These are phyloP conservation scores for Trichoderma endophyticum DNA, from an alignment of 2,329 filamentous ascomycete species.

Conservation along the genomic window DNA sequence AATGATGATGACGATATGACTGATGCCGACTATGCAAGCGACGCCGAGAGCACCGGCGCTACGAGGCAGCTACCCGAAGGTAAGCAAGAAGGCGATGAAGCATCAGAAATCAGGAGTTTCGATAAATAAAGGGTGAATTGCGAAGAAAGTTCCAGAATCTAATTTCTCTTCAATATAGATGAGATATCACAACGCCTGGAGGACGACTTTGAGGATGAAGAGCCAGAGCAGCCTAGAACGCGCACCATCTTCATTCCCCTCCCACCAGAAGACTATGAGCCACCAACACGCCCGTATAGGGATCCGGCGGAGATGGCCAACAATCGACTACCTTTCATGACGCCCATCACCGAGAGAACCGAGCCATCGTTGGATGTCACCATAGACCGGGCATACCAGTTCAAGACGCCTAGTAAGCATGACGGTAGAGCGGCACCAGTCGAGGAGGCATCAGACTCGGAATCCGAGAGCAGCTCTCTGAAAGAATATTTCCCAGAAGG, in stretches of 20 bases:
- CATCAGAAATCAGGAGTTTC: slow-evolving; percentile 58
- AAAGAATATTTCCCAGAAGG: slow-evolving; percentile 59
- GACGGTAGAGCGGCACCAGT: slow-evolving; percentile 27
- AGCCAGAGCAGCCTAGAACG: slow-evolving; percentile 44
- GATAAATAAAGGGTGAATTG: slow-evolving; percentile 52
- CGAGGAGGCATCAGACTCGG: slow-evolving; percentile 37
- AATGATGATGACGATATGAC: slow-evolving; percentile 30
- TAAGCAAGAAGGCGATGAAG: slow-evolving; percentile 47
- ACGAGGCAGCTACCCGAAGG: slow-evolving; percentile 61
- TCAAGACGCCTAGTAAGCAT: slow-evolving; percentile 74
- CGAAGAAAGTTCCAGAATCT: slow-evolving; percentile 38
- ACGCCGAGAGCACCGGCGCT: slow-evolving; percentile 77
- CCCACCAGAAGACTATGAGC: slow-evolving; percentile 81
- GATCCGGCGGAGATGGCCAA: slow-evolving; percentile 78
- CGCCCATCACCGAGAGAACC: slow-evolving; percentile 92
- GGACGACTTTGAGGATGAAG: background rate
- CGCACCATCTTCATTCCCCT: slow-evolving; percentile 72
- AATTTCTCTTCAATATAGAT: slow-evolving; percentile 29
- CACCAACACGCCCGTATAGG: slow-evolving; percentile 74
- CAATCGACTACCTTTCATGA: slow-evolving; percentile 96
- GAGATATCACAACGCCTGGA: slow-evolving; percentile 17
- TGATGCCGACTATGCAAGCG: slow-evolving; percentile 77
- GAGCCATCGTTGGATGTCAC: slow-evolving; percentile 77
- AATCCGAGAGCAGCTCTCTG: slow-evolving; percentile 67
- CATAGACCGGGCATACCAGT: slow-evolving; percentile 57